A percentile compares a stretch with the other conserved stretches of the same genome.
Conservation (phyloP, 495 filamentous ascomycete species). For the Aspergillus heteromorphus region DNA sequence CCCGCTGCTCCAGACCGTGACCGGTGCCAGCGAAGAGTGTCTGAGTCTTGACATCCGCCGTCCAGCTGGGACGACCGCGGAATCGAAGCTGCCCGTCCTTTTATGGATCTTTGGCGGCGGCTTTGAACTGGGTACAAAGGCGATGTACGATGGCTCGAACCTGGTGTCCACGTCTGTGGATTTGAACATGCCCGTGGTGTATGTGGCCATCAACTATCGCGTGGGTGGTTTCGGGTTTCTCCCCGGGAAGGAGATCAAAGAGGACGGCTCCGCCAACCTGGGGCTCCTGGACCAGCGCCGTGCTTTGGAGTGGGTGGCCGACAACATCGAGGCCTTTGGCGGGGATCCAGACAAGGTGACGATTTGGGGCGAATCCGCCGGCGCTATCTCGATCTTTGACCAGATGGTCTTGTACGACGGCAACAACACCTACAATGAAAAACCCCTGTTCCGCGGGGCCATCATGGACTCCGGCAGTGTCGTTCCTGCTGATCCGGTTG, state of each 20-base stretch:
- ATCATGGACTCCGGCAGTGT: slow-evolving; percentile 71
- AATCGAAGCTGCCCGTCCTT: slow-evolving; percentile 57
- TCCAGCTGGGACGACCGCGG: slow-evolving; percentile 48
- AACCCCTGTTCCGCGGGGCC: slow-evolving; percentile 61
- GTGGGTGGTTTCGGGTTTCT: slow-evolving; percentile 71
- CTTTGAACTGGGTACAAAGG: slow-evolving; percentile 56
- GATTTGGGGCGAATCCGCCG: slow-evolving; percentile 71
- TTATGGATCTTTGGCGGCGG: slow-evolving; percentile 67
- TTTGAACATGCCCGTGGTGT: slow-evolving; percentile 58
- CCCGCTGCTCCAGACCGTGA: slow-evolving; percentile 50
- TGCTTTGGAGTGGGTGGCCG: slow-evolving; percentile 47
- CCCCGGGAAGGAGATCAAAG: slow-evolving; percentile 60
- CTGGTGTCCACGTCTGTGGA: slow-evolving; percentile 48
- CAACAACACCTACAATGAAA: slow-evolving; percentile 62
- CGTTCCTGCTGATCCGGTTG: slow-evolving; percentile 58
- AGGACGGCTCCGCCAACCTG: slow-evolving; percentile 56
- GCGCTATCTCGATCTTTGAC: slow-evolving; percentile 64
- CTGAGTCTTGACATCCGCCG: slow-evolving; percentile 61
- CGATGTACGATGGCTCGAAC: slow-evolving; percentile 53
- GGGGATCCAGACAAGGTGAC: slow-evolving; percentile 59
- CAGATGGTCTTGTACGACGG: slow-evolving; percentile 67
- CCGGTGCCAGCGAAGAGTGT: slow-evolving; percentile 56
- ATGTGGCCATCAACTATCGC: slow-evolving; percentile 74
- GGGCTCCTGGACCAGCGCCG: slow-evolving; percentile 49
- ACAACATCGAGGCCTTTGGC: slow-evolving; percentile 53